Evolutionary conservation across 1,284 basidiomycete species (phyloP).

Genomic region (Ganoderma boninense): DNA sequence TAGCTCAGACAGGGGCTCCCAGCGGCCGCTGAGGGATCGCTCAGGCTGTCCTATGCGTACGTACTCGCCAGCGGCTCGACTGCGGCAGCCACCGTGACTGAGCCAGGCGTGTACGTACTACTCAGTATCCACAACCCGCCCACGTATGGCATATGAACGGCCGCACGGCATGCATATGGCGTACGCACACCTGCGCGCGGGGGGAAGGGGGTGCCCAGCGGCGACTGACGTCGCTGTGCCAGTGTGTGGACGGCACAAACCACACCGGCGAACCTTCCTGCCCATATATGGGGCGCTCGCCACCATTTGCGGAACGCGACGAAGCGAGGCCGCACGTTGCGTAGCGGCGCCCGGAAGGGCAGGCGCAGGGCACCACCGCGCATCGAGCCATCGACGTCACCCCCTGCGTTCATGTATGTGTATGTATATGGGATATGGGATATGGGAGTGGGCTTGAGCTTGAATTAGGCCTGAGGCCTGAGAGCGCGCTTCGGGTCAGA

Average conservation of each 20-base stretch:
- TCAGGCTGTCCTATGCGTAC: background rate
- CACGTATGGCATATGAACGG: background rate
- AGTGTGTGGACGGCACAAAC: constrained; percentile 1
- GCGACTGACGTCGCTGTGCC: background rate
- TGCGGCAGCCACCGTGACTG: background rate
- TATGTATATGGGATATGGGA: too few relatives aligned
- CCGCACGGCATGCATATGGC: background rate
- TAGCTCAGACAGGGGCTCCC: too few relatives aligned
- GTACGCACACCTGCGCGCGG: background rate
- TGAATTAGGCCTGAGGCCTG: too few relatives aligned
- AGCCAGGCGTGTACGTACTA: too few relatives aligned
- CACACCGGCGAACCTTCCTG: constrained; percentile 26
- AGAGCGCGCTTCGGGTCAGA: background rate
- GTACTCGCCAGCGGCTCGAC: background rate
- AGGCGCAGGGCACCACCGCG: background rate
- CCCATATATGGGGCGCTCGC: constrained; percentile 28
- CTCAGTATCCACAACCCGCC: background rate
- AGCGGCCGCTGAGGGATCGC: background rate
- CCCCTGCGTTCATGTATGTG: background rate
- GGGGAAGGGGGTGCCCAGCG: background rate
- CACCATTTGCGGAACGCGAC: constrained; percentile 40
- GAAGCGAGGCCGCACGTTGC: constrained; percentile 11
- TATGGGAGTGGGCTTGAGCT: background rate
- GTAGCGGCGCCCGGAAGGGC: constrained; percentile 6
- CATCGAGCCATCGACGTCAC: background rate